phyloP scores from a whole-genome alignment of 176 grass and related monocot genomes.

The Metroxylon sagu region DNA sequence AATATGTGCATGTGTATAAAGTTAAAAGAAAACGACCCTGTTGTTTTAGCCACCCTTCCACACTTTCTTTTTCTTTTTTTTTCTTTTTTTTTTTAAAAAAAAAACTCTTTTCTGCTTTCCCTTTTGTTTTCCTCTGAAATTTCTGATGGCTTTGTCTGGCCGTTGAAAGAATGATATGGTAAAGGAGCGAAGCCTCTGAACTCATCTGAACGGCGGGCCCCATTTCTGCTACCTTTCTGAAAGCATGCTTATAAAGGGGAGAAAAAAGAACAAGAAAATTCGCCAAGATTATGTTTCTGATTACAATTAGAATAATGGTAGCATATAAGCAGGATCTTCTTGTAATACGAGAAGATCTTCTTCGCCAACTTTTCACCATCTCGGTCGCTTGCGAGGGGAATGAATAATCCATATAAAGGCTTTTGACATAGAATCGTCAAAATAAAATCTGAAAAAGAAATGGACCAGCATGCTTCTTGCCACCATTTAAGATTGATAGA shows the following conservation, averaged over 20 bases:
- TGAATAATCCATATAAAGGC: no score
- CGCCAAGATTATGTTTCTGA: not conserved
- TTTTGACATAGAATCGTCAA: no score
- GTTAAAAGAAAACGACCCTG: not conserved
- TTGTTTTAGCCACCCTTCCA: conserved; percentile 4
- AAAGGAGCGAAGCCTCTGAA: conserved; percentile 6
- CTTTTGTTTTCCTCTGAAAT: not conserved
- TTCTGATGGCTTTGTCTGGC: conserved; percentile 6
- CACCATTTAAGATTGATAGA: no score
- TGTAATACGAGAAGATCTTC: not conserved
- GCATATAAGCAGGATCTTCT: not conserved
- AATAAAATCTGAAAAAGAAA: no score
- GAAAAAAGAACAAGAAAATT: not conserved
- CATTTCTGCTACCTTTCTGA: conserved; percentile 7
- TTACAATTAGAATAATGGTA: not conserved
- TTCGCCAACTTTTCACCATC: not conserved
- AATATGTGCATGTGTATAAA: not conserved
- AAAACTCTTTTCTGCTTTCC: not conserved
- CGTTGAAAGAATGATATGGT: conserved; percentile 9
- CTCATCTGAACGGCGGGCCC: conserved; percentile 1
- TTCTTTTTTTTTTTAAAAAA: no score
- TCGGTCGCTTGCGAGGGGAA: not conserved
- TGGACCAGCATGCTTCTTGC: no score
- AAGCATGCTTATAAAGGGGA: not conserved
- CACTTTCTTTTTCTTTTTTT: not conserved